phyloP scores from a whole-genome alignment of 768 basidiomycete species.

The Pleurotus pulmonarius region DNA sequence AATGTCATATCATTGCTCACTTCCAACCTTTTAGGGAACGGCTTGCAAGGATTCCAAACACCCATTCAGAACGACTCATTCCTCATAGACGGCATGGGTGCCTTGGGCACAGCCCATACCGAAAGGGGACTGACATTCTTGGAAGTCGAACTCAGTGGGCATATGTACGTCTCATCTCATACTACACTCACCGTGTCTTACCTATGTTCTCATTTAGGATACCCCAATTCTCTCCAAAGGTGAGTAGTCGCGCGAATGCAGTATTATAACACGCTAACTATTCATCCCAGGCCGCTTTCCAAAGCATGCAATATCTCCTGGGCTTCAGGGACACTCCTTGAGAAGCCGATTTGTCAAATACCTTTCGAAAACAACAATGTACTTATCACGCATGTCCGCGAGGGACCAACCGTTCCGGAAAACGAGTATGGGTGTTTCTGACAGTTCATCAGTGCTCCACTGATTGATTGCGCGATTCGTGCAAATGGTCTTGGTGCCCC shows the following conservation, averaged over 20 bases:
- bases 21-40: conserved; percentile 39
- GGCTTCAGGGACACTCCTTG: conserved; percentile 53
- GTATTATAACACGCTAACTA: conserved; percentile 3
- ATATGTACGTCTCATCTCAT: conserved; percentile 46
- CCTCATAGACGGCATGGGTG: conserved; percentile 66
- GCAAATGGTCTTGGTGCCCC: too few relatives aligned
- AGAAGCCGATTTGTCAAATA: too few relatives aligned
- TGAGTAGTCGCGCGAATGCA: conserved; percentile 23
- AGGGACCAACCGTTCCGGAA: too few relatives aligned
- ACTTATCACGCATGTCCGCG: too few relatives aligned
- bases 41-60: conserved; percentile 69
- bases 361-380: too few relatives aligned
- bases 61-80: conserved; percentile 65
- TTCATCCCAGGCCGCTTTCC: conserved; percentile 53
- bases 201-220: conserved; percentile 34
- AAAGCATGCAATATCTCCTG: conserved; percentile 66
- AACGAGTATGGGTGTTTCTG: too few relatives aligned
- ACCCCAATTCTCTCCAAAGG: conserved; percentile 62
- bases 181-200: background rate
- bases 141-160: conserved; percentile 67
- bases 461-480: too few relatives aligned
- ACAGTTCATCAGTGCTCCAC: too few relatives aligned
- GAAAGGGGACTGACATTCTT: conserved; percentile 68
- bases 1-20: background rate
- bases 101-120: conserved; percentile 58